Evolutionary conservation across 1,284 basidiomycete genomes (phyloP), one percentile per base, ranked within the genome.

Genomic region (Moesziomyces antarcticus): DNA sequence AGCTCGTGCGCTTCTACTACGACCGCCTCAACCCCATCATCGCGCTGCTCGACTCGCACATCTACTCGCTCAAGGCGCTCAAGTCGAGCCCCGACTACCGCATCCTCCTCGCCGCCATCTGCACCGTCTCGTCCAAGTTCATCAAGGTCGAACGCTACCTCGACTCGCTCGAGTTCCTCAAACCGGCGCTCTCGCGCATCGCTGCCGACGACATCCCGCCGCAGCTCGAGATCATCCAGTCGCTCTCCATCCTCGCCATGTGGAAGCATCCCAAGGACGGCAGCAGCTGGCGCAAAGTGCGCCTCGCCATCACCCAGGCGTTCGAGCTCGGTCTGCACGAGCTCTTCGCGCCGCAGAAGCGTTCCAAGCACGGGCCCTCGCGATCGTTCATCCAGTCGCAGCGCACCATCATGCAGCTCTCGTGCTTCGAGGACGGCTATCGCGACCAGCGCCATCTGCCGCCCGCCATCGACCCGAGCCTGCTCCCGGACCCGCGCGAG

Each of bases 111-210:
- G 91, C 92, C 14, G 89, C 90, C 33, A 87, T 94, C 59, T 87
- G 93, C 80, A 91, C 92, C 88, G 91, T 90, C 30, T 90, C 90
- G 24, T 91, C 90, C 87, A 93, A 93, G 84, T 93, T 93, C 77
- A 93, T 92, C 86, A 89, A 88, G 67, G 88, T 90, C 18, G 88
- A 89, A 48, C 84, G 62, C 44, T 74, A 74, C 40, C 40, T 74
- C n/a, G 71, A 74, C 40, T 48, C 66, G 21, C 71, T 74, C 62
- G 71, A 74, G 22, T 89, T 47, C 91, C 90, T 85, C 88, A 88
- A 78, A 85, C 86, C 42, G 90, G 89, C 77, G 88, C 89, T 77
- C 88, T 88, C 73, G 86, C 92, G 41, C 90, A 89, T 40, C 87
- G 91, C 69, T 90, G 53, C 89, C 14, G 73, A 65, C 33, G 90